Evolutionary conservation across 352 stramenopile genomes (phyloP), one percentile per base, ranked within the genome.

Genomic region (Vaucheria bursata): DNA sequence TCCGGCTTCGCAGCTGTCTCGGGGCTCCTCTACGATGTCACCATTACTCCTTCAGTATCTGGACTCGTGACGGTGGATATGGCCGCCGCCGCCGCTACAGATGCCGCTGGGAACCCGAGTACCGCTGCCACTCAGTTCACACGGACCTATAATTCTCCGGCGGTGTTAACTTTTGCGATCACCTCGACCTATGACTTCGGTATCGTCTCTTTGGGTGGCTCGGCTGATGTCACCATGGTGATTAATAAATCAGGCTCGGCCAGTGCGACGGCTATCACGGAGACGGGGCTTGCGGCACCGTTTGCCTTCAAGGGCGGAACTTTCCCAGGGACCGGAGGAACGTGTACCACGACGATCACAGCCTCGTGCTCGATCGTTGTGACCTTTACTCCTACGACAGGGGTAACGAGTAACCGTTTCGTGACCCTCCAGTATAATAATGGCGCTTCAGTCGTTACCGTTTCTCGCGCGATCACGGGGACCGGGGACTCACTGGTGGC

Each of bases 171-270:
- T 59, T 59, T 59, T 25, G 45, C 45, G 18, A 25, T 18, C 25
- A 59, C 45, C 18, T 59, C 45, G 45, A 59, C 45, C 25, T 25
- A 59, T 25, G 45, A 59, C 25, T 59, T 18, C 45, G 45, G 45
- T 25, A 18, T 25, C 12, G 25, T 59, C 45, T 59, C 45, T 18
- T 18, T 25, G 12, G 45, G 45, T 59, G 45, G 45, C 45, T 59
- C 45, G 18, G 45, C 45, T 59, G 45, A 59, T 59, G 45, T 59
- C 12, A 59, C 45, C 45, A 59, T 59, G 45, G 45, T 59, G 45
- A 59, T 59, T 59, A 59, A 59, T 59, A 59, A 59, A 59, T 18
- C 45, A 18, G 45, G 45, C 25, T 18, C 25, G 12, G 45, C 45
- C 25, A 59, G 25, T 59, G 45, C 45, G 12, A 59, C 45, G 12